These are phyloP conservation scores for Botryotinia narcissicola DNA, from an alignment of 2,329 filamentous ascomycete species.

Conservation along the genomic window DNA sequence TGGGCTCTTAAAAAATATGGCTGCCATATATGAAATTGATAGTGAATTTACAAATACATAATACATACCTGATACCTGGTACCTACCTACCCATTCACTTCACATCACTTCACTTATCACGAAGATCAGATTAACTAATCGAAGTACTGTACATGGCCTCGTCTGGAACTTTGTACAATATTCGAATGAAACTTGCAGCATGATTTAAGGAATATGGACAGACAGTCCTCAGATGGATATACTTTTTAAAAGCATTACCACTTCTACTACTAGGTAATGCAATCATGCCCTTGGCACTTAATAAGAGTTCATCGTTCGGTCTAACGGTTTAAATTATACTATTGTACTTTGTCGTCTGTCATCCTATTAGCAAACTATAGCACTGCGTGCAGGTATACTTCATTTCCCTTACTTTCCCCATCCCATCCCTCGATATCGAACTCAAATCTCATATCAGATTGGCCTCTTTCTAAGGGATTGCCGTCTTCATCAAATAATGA, in stretches of 20 bases:
- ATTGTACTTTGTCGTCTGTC: background rate
- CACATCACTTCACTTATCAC: background rate
- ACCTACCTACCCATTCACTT: background rate
- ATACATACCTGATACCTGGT: too few species aligned
- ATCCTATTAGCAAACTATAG: constrained; percentile 29
- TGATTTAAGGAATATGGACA: background rate
- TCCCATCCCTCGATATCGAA: constrained; percentile 54
- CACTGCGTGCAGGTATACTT: constrained; percentile 26
- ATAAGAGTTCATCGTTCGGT: background rate
- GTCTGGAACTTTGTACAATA: background rate
- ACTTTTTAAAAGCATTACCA: background rate
- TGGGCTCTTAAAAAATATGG: background rate
- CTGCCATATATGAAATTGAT: background rate
- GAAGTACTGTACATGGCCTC: background rate
- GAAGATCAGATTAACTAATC: background rate
- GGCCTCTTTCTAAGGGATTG: constrained; percentile 51
- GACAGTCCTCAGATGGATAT: background rate
- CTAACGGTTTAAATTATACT: constrained; percentile 5
- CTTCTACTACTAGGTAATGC: background rate
- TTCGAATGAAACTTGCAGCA: background rate
- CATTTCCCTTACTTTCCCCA: constrained; percentile 33
- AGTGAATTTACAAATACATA: background rate
- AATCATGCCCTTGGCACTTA: background rate
- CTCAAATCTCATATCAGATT: constrained; percentile 54
- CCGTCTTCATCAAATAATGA: constrained; percentile 60